A percentile compares a stretch with the other conserved stretches of the same genome.
phyloP scores from a whole-genome alignment of 2,329 filamentous ascomycete species.

The Chaetomium strumarium region DNA sequence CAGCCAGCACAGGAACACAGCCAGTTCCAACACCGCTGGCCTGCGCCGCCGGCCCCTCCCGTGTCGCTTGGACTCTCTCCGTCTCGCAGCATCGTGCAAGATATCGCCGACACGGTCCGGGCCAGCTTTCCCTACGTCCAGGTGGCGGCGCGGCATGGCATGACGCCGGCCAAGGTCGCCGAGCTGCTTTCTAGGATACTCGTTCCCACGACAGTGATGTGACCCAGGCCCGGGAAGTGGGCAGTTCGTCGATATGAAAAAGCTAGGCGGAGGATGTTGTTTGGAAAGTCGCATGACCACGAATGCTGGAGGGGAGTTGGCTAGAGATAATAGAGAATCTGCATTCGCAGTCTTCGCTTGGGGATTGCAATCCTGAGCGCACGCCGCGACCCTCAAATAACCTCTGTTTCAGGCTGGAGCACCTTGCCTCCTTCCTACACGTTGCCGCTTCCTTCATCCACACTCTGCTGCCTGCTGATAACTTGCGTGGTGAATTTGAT shows the following conservation, averaged over 20 bases:
- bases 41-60: background rate
- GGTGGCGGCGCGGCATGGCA: constrained; percentile 40
- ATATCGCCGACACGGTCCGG: constrained; percentile 45
- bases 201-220: background rate
- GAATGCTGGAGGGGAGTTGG: too few species aligned
- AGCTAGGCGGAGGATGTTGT: background rate
- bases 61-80: constrained; percentile 17
- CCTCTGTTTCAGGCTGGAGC: too few species aligned
- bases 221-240: too few species aligned
- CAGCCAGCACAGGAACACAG: background rate
- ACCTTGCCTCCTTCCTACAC: too few species aligned
- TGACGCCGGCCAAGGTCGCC: constrained; percentile 38
- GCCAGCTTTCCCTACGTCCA: constrained; percentile 41
- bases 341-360: too few species aligned
- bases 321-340: too few species aligned
- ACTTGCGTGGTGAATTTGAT: too few species aligned
- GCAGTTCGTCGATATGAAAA: background rate
- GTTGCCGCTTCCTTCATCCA: too few species aligned
- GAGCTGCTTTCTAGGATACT: constrained; percentile 34
- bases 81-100: constrained; percentile 31
- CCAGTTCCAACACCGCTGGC: constrained; percentile 24
- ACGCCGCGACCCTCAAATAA: too few species aligned
- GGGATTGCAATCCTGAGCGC: too few species aligned
- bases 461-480: too few species aligned
- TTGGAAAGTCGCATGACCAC: background rate